These are phyloP conservation scores for Colletotrichum gigasporum DNA, from an alignment of 2,329 filamentous ascomycete genomes.

Conservation along the genomic window DNA sequence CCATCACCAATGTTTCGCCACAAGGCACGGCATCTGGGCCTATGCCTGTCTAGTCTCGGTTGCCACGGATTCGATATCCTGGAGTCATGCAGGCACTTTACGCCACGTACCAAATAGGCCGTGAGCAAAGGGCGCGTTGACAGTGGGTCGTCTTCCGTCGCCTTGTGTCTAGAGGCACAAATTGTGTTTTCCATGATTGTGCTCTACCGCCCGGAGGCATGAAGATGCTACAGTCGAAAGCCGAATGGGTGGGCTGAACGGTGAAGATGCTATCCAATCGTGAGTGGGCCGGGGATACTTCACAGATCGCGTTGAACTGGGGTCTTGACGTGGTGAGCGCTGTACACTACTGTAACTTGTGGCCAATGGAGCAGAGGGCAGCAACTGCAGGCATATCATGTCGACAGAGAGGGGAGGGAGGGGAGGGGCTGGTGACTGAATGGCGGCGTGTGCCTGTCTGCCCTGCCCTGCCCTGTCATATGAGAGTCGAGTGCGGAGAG, in stretches of 20 bases:
- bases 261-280: background rate
- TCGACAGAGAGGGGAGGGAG: background rate
- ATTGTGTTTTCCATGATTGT: too few relatives aligned
- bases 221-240: background rate
- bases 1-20: conserved; percentile 26
- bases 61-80: conserved; percentile 27
- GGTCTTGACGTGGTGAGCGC: background rate
- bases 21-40: conserved; percentile 21
- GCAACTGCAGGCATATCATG: conserved; percentile 3
- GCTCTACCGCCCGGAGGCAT: too few relatives aligned
- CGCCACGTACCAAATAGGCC: conserved; percentile 19
- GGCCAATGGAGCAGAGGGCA: background rate
- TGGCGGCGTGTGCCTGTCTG: background rate
- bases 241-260: background rate
- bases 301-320: background rate
- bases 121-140: conserved; percentile 10
- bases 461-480: background rate
- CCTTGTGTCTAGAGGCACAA: too few relatives aligned
- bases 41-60: conserved; percentile 28
- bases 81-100: conserved; percentile 32
- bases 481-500: background rate
- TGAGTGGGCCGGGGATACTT: background rate
- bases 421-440: conserved; percentile 14
- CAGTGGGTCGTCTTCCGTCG: conserved; percentile 11
- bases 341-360: background rate